Evolutionary conservation across 495 filamentous ascomycete species (phyloP), one percentile per base, ranked within the genome.

Genomic region (Daldinia bambusicola): DNA sequence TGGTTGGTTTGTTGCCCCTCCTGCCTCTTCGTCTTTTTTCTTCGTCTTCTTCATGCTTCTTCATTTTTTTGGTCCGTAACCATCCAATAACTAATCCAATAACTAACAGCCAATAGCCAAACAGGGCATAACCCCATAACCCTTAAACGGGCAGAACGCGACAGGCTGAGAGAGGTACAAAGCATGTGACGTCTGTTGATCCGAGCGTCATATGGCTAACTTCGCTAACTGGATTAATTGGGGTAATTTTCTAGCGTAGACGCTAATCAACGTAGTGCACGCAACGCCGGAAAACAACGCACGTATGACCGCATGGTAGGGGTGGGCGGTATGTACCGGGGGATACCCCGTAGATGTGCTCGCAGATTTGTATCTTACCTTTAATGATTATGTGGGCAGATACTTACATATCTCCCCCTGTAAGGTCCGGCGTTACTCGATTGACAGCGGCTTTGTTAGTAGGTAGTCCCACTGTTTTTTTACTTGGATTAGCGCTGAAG

Each of bases 101-200:
- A n/a, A n/a, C n/a, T n/a, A n/a, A 3, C 26, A 26, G 26, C 26
- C 3, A 45, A 45, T 45, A 37, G 7, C 34, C 34, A 37, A 12
- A 37, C 34, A 26, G 26, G 9, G 34, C 34, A 36, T 36, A 36
- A 6, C 32, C 32, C 32, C 32, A 34, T 34, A 34, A 34, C 32
- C 32, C 32, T 4, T 34, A 34, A 38, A 45, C 16, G 14, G 41
- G 41, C 3, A 38, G n/a, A 10, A n/a, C 16, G 20, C 8, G 2
- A 48, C 43, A 1, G 22, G 18, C 9, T 57, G 31, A 66, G 6
- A 50, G 36, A 37, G 37, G 26, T 26, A 26, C 26, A 13, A 66
- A 48, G 31, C 63, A 66, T 67, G 69, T 71, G 69, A 71, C 69
- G 69, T 71, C 63, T 63, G 30, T 59, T 8, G 60, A 45, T 55